phyloP scores from a whole-genome alignment of 2,329 filamentous ascomycete genomes.

The Fusarium duplospermum region DNA sequence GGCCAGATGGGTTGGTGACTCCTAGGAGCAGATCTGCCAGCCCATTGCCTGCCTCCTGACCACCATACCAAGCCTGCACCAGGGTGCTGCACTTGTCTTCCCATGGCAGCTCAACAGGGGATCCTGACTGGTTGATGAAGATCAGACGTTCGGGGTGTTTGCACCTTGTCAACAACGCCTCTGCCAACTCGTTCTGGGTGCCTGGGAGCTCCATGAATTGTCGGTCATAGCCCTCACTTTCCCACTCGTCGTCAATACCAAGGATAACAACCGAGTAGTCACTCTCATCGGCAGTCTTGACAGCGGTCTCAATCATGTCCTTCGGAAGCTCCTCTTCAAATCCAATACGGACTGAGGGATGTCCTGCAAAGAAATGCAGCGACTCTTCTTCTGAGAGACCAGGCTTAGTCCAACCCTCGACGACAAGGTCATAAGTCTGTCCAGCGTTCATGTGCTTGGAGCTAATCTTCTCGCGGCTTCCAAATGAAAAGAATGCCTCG shows the following conservation, averaged over 20 bases:
- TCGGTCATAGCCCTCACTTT: background rate
- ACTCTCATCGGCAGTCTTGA: background rate
- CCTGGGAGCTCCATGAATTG: background rate
- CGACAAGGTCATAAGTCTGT: background rate
- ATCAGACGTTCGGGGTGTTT: background rate
- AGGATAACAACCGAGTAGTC: background rate
- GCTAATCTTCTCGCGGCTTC: background rate
- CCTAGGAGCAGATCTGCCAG: background rate
- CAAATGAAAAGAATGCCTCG: background rate
- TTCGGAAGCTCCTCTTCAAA: background rate
- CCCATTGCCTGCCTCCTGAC: background rate
- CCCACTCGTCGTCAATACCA: background rate
- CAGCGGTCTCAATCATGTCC: background rate
- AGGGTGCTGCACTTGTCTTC: background rate
- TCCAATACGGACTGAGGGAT: background rate
- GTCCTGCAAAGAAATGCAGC: background rate
- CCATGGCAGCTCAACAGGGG: background rate
- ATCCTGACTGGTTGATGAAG: background rate
- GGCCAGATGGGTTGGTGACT: background rate
- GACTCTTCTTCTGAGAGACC: background rate
- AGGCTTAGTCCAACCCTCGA: background rate
- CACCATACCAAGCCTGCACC: background rate
- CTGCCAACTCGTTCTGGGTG: background rate
- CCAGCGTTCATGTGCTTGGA: background rate
- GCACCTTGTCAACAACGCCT: background rate